Percentiles rank a stretch among this genome's conserved stretches.
These are phyloP conservation scores for Diversispora eburnea DNA, from an alignment of 192 early-diverging fungal genomes.

Conservation along the genomic window DNA sequence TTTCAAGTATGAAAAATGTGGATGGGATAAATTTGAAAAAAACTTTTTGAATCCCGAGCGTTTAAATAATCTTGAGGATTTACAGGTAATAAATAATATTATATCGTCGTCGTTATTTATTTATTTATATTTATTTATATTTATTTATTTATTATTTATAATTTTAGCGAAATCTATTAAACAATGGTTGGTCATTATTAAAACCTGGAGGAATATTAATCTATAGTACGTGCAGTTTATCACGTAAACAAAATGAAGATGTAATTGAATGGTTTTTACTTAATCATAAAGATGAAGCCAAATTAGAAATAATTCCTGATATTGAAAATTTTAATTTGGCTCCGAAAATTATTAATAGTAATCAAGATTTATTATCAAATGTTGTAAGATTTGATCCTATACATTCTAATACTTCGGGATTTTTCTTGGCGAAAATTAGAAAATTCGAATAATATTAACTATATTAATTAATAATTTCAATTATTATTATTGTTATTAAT, in stretches of 20 bases:
- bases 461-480: too few relatives aligned
- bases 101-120: background rate
- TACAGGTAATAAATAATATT: constrained; percentile 49
- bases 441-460: constrained; percentile 38
- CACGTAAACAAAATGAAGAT: constrained; percentile 80
- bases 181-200: constrained; percentile 74
- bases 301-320: constrained; percentile 54
- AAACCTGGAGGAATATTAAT: constrained; percentile 76
- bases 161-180: constrained; percentile 58
- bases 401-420: constrained; percentile 64
- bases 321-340: constrained; percentile 36
- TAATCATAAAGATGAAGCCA: constrained; percentile 37
- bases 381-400: constrained; percentile 66
- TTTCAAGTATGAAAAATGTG: constrained; percentile 66
- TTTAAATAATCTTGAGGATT: constrained; percentile 51
- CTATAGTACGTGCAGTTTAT: constrained; percentile 83
- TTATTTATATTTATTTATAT: background rate
- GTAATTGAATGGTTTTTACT: constrained; percentile 76
- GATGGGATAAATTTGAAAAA: constrained; percentile 78
- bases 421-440: constrained; percentile 76
- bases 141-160: constrained; percentile 4
- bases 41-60: constrained; percentile 66
- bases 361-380: constrained; percentile 2
- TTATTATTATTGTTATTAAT: too few relatives aligned
- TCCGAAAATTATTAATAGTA: background rate